A percentile compares a stretch with the other conserved stretches of the same genome.
phyloP scores from a whole-genome alignment of 495 filamentous ascomycete species.

The Sabuloglossum arenarium region DNA sequence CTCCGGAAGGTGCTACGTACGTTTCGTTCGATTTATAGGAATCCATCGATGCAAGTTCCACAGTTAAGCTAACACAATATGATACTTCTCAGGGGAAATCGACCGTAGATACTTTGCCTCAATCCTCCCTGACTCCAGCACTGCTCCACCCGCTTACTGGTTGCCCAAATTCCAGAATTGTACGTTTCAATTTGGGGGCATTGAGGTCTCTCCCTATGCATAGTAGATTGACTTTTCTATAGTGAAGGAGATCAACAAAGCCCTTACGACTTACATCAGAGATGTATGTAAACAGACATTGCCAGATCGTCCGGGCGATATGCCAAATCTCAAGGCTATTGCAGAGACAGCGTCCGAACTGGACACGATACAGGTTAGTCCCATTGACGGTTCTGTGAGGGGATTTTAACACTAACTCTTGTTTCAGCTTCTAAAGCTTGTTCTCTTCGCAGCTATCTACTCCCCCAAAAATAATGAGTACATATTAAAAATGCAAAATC shows the following conservation, averaged over 20 bases:
- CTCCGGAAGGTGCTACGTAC: slow-evolving; percentile 40
- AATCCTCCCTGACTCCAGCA: slow-evolving; percentile 33
- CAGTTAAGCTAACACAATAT: slow-evolving; percentile 2
- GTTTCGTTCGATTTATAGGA: slow-evolving; percentile 3
- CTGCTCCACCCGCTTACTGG: slow-evolving; percentile 17
- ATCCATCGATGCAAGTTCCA: neutral
- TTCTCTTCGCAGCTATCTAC: slow-evolving; percentile 39
- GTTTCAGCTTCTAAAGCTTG: slow-evolving; percentile 39
- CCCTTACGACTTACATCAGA: slow-evolving; percentile 42
- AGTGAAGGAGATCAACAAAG: slow-evolving; percentile 47
- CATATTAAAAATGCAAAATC: slow-evolving; percentile 27
- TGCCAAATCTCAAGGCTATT: slow-evolving; percentile 37
- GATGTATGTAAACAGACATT: slow-evolving; percentile 29
- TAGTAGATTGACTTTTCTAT: slow-evolving; percentile 1
- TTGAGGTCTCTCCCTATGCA: neutral
- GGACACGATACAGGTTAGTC: neutral
- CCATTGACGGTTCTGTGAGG: neutral
- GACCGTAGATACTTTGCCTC: slow-evolving; percentile 49
- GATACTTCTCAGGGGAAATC: slow-evolving; percentile 25
- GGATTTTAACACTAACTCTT: slow-evolving; percentile 8
- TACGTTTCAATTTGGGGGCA: slow-evolving; percentile 5
- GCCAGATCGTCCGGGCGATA: slow-evolving; percentile 23
- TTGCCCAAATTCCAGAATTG: slow-evolving; percentile 19
- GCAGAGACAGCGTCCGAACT: slow-evolving; percentile 18
- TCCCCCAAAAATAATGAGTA: slow-evolving; percentile 30